phyloP scores from a whole-genome alignment of 2,329 filamentous ascomycete species.

The Colletotrichum neosansevieriae region DNA sequence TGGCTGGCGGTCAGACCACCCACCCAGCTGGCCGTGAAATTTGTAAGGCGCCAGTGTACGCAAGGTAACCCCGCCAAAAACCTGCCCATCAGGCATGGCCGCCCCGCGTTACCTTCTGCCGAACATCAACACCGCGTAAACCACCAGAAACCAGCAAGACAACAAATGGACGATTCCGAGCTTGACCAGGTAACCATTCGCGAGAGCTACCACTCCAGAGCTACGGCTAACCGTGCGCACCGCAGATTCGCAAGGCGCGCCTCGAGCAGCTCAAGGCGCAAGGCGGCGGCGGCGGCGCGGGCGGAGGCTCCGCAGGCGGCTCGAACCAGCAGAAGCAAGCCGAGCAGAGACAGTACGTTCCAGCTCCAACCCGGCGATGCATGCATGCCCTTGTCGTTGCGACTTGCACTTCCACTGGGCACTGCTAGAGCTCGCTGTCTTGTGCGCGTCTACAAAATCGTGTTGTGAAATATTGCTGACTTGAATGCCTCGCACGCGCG shows the following conservation, averaged over 20 bases:
- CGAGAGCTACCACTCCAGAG: not conserved
- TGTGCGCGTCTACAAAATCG: no score
- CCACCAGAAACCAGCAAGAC: not conserved
- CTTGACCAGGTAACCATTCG: conserved; percentile 52
- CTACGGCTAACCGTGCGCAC: conserved; percentile 24
- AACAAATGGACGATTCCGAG: conserved; percentile 58
- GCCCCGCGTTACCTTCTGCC: conserved; percentile 35
- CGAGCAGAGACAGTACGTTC: conserved; percentile 62
- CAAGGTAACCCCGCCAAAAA: conserved; percentile 40
- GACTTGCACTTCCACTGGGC: no score
- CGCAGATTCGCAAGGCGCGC: conserved; percentile 88
- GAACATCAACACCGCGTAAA: conserved; percentile 35
- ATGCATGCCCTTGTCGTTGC: not conserved
- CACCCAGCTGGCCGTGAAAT: conserved; percentile 6
- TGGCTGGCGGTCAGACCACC: not conserved
- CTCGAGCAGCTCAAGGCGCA: conserved; percentile 92
- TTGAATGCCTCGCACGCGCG: not conserved
- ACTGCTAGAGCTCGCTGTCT: no score
- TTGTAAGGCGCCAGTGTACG: conserved; percentile 19
- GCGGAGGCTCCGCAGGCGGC: conserved; percentile 59
- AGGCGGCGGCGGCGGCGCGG: conserved; percentile 61
- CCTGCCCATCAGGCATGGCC: conserved; percentile 32
- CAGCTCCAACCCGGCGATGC: not conserved
- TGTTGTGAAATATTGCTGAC: not conserved
- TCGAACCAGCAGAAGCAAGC: conserved; percentile 71